Evolutionary conservation across 192 early-diverging fungal species (phyloP), one percentile per base, ranked within the genome.

Genomic region (Gonapodya prolifera): DNA sequence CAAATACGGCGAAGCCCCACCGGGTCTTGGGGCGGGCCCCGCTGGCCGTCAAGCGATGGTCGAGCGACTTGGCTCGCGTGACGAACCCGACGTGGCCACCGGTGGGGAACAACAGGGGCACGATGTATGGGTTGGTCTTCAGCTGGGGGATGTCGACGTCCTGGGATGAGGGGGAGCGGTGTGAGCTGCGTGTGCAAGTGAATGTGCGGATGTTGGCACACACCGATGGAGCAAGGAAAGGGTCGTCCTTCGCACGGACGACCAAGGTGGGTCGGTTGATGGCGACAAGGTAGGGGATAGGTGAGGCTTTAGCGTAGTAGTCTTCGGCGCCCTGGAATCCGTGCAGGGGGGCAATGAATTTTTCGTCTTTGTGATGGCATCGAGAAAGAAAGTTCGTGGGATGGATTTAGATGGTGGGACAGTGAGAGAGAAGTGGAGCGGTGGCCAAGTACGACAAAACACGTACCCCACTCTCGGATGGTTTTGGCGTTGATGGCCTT

Each of bases 121-220:
- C 71, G 31, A 73, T 73, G 28, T 18, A 18, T 32, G 71, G 71
- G 71, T 73, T 73, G 71, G 18, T 73, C 71, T 73, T 16, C 71
- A 73, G 71, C 8, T 73, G 28, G 8, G 71, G 71, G 71, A 73
- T 73, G 31, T 73, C 71, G 18, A 73, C 71, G 71, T 73, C 71
- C 71, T 61, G 45, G 8, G n/a, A n/a, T n/a, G n/a, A n/a, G n/a
- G n/a, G n/a, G n/a, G n/a, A n/a, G n/a, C n/a, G n/a, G n/a, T n/a
- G n/a, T n/a, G n/a, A n/a, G n/a, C n/a, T n/a, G n/a, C n/a, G n/a
- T n/a, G n/a, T n/a, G n/a, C n/a, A n/a, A n/a, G n/a, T n/a, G n/a
- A n/a, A n/a, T n/a, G n/a, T n/a, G n/a, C n/a, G n/a, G n/a, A n/a
- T n/a, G n/a, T n/a, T n/a, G n/a, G 23, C 45, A 61, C 45, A 16